Evolutionary conservation across 768 basidiomycete species (phyloP).

Genomic region (Hydnum rufescens): DNA sequence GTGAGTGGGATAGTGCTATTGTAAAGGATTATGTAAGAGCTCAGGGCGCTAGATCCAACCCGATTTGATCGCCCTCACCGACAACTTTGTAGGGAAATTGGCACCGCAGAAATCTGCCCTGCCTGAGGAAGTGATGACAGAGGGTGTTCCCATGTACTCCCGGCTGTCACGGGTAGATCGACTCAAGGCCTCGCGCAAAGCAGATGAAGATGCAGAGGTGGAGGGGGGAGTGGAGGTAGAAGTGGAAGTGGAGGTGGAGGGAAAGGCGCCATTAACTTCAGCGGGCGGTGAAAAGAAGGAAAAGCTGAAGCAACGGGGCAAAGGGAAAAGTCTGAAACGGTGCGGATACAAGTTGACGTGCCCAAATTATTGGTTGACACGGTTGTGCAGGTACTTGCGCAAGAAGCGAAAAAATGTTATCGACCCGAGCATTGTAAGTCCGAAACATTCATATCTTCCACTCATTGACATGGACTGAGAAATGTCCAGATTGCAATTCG

Average conservation of each 20-base stretch:
- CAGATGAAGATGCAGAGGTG: conserved; percentile 34
- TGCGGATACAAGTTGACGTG: conserved; percentile 17
- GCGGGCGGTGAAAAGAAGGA: conserved; percentile 35
- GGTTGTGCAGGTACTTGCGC: conserved; percentile 39
- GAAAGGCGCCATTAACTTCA: too few relatives aligned
- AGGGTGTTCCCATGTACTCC: conserved; percentile 32
- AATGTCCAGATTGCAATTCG: too few relatives aligned
- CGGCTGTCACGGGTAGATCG: conserved; percentile 64
- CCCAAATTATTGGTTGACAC: too few relatives aligned
- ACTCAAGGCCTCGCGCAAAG: conserved; percentile 51
- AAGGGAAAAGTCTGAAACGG: conserved; percentile 49
- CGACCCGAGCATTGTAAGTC: conserved; percentile 52
- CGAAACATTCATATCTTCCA: too few relatives aligned
- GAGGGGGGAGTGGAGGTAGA: conserved; percentile 23
- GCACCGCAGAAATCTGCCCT: conserved; percentile 40
- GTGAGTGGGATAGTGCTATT: conserved; percentile 18
- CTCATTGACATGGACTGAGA: too few relatives aligned
- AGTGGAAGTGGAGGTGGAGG: too few relatives aligned
- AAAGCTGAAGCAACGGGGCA: conserved; percentile 17
- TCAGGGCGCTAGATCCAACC: conserved; percentile 92
- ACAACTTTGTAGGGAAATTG: conserved; percentile 53
- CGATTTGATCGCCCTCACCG: conserved; percentile 75
- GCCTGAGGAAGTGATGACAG: conserved; percentile 23
- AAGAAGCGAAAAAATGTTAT: conserved; percentile 93
- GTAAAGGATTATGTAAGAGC: background rate